Evolutionary conservation across 331 rosid species (phyloP).

Genomic region (Telfairia occidentalis): DNA sequence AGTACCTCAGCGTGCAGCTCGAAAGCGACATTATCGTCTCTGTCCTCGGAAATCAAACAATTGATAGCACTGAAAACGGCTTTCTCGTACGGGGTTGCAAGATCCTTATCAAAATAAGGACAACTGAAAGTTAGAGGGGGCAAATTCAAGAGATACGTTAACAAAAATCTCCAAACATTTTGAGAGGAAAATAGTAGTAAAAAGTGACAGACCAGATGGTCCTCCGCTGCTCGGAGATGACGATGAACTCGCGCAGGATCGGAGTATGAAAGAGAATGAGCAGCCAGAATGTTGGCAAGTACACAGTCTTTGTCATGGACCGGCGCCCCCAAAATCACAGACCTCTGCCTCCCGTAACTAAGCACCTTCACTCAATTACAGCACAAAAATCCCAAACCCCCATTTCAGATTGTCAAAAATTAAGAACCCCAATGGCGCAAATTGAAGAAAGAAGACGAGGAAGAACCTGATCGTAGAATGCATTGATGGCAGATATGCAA

Average conservation of each 20-base stretch:
- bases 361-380: conserved; percentile 26
- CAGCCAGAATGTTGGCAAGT: conserved; percentile 68
- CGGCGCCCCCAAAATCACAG: conserved; percentile 36
- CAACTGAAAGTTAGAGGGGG: not conserved
- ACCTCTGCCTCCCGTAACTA: conserved; percentile 34
- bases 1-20: conserved; percentile 54
- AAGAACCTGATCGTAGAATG: conserved; percentile 31
- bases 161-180: not conserved
- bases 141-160: not conserved
- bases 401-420: conserved; percentile 1
- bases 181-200: not conserved
- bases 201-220: conserved; percentile 47
- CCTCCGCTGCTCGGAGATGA: conserved; percentile 45
- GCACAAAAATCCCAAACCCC: conserved; percentile 9
- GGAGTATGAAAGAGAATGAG: conserved; percentile 37
- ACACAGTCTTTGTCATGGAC: conserved; percentile 55
- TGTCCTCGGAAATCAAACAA: conserved; percentile 44
- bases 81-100: conserved; percentile 72
- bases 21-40: conserved; percentile 65
- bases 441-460: not conserved
- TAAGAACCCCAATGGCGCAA: not conserved
- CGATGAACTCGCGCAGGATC: conserved; percentile 37
- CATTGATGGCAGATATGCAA: conserved; percentile 40
- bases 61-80: conserved; percentile 45
- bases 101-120: conserved; percentile 31